These are phyloP conservation scores for Solanum dulcamara DNA, from an alignment of 257 asterid genomes.

Conservation along the genomic window DNA sequence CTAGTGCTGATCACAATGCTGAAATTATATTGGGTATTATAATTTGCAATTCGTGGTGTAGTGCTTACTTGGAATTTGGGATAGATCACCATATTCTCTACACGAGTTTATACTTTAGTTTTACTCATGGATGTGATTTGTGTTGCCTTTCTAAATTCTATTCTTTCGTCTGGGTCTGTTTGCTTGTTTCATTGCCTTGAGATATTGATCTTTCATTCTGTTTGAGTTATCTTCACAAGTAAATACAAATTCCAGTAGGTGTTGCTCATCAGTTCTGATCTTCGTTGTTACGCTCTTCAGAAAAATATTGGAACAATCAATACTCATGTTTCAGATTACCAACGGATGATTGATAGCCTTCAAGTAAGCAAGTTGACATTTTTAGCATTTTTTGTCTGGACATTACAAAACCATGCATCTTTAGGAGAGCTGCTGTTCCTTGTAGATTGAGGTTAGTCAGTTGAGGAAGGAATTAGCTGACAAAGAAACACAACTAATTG, in stretches of 20 bases:
- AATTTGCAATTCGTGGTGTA: neutral
- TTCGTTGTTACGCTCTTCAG: slow-evolving; percentile 32
- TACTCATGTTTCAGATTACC: slow-evolving; percentile 82
- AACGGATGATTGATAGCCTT: slow-evolving; percentile 86
- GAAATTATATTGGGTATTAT: neutral
- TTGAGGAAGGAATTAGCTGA: slow-evolving; percentile 80
- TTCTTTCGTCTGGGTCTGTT: neutral
- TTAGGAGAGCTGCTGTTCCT: neutral
- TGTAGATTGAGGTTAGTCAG: slow-evolving; percentile 74
- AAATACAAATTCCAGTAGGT: neutral
- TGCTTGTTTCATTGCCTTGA: neutral
- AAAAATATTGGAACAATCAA: slow-evolving; percentile 77
- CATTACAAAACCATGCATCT: neutral
- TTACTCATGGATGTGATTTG: neutral
- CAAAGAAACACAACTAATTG: slow-evolving; percentile 67
- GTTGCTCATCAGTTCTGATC: slow-evolving; percentile 8
- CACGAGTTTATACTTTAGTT: neutral
- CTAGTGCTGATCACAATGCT: neutral
- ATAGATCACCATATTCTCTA: neutral
- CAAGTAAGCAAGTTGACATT: slow-evolving; percentile 20
- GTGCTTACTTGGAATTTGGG: neutral
- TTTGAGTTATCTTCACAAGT: neutral
- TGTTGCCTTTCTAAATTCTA: neutral
- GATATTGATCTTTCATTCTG: neutral
- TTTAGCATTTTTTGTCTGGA: neutral